Evolutionary conservation across 2,329 filamentous ascomycete species (phyloP).

Genomic region (Cytospora chrysosperma): DNA sequence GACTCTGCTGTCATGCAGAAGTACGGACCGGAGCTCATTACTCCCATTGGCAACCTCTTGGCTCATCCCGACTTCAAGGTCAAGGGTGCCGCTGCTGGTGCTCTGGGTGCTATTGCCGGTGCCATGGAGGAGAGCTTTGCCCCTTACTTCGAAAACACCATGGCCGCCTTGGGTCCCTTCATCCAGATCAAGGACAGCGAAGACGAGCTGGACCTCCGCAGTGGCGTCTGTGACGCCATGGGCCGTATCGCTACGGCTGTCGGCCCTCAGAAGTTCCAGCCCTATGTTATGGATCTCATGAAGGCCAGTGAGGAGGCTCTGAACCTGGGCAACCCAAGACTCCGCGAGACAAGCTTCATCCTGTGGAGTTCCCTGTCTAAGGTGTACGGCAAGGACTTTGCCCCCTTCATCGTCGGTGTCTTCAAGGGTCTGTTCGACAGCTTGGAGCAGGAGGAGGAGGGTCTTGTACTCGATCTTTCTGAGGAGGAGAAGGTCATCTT

Average conservation of each 20-base stretch:
- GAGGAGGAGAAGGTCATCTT: slow-evolving; percentile 73
- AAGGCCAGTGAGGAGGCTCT: slow-evolving; percentile 88
- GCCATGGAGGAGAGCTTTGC: slow-evolving; percentile 80
- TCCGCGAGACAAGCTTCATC: slow-evolving; percentile 96
- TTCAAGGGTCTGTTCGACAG: slow-evolving; percentile 81
- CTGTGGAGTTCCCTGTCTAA: slow-evolving; percentile 94
- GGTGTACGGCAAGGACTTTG: slow-evolving; percentile 84
- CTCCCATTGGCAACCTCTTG: slow-evolving; percentile 80
- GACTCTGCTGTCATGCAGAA: slow-evolving; percentile 76
- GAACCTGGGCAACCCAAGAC: slow-evolving; percentile 80
- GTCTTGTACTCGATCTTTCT: slow-evolving; percentile 74
- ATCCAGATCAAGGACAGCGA: slow-evolving; percentile 84
- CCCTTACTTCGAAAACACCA: slow-evolving; percentile 88
- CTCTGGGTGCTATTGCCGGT: slow-evolving; percentile 85
- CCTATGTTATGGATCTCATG: slow-evolving; percentile 89
- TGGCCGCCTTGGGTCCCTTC: slow-evolving; percentile 83
- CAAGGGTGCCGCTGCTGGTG: slow-evolving; percentile 85
- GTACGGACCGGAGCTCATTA: slow-evolving; percentile 81
- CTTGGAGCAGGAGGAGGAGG: slow-evolving; percentile 84
- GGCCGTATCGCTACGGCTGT: slow-evolving; percentile 90
- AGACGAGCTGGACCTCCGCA: slow-evolving; percentile 85
- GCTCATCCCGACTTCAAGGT: slow-evolving; percentile 82
- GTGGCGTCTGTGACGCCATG: slow-evolving; percentile 87
- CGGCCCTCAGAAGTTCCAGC: slow-evolving; percentile 81
- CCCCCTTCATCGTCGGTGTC: slow-evolving; percentile 73